Evolutionary conservation across 257 asterid species (phyloP).

Genomic region (Nicotiana benthamiana): DNA sequence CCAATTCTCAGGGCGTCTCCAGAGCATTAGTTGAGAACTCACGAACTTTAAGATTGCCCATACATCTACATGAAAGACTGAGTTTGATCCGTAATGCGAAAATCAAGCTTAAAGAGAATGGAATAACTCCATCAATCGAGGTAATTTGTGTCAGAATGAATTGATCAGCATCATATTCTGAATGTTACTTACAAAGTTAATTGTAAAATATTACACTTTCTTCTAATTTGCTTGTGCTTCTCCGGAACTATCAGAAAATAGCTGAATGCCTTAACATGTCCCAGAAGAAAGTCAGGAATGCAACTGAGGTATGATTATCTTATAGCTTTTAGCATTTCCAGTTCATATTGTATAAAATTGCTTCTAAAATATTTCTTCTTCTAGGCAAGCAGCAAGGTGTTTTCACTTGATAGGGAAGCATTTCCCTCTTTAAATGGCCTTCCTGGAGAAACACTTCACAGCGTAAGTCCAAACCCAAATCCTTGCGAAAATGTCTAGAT

Average conservation of each 20-base stretch:
- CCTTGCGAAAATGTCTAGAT: background rate
- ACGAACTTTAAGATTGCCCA: slow-evolving; percentile 75
- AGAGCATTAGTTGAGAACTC: slow-evolving; percentile 82
- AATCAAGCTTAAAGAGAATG: slow-evolving; percentile 64
- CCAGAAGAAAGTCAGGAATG: slow-evolving; percentile 85
- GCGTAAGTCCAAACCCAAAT: slow-evolving; percentile 41
- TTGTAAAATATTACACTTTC: background rate
- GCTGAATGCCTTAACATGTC: slow-evolving; percentile 85
- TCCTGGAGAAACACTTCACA: slow-evolving; percentile 83
- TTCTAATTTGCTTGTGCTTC: background rate
- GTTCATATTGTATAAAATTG: background rate
- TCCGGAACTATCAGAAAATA: slow-evolving; percentile 47
- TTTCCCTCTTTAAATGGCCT: slow-evolving; percentile 80
- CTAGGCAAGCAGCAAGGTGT: slow-evolving; percentile 81
- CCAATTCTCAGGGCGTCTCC: slow-evolving; percentile 63
- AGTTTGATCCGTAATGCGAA: slow-evolving; percentile 79
- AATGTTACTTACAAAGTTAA: background rate
- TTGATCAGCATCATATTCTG: background rate
- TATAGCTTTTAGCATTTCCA: background rate
- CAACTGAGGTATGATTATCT: slow-evolving; percentile 71
- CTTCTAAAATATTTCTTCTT: slow-evolving; percentile 10
- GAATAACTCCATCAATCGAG: slow-evolving; percentile 74
- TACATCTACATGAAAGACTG: slow-evolving; percentile 78
- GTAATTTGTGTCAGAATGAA: slow-evolving; percentile 30
- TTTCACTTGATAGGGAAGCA: slow-evolving; percentile 90